Conservation (phyloP, 164 flowering plant species). For the Vitis amurensis region DNA sequence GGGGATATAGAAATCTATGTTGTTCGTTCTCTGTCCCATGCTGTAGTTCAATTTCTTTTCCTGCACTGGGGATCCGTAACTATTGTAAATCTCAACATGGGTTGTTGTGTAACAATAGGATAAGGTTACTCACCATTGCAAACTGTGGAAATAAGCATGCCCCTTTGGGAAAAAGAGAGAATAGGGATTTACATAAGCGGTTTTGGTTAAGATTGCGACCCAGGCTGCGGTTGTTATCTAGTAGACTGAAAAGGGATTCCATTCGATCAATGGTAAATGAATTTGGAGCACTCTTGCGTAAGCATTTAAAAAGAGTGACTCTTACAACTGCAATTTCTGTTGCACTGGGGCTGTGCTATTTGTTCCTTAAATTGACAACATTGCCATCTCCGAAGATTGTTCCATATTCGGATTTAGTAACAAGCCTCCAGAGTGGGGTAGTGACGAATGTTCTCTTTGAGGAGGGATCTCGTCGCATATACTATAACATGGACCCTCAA, state of each 20-base stretch:
- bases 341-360: conserved; percentile 62
- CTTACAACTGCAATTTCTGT: conserved; percentile 46
- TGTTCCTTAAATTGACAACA: conserved; percentile 65
- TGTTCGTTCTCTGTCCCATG: conserved; percentile 19
- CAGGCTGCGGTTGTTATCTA: conserved; percentile 54
- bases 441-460: conserved; percentile 75
- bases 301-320: conserved; percentile 48
- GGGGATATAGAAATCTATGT: conserved; percentile 14
- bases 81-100: conserved; percentile 27
- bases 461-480: conserved; percentile 90
- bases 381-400: conserved; percentile 64
- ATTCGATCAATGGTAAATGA: conserved; percentile 40
- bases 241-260: conserved; percentile 47
- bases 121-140: conserved; percentile 26
- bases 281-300: conserved; percentile 45
- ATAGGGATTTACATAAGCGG: conserved; percentile 27
- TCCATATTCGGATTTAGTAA: conserved; percentile 84
- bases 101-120: conserved; percentile 20
- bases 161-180: conserved; percentile 25
- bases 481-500: conserved; percentile 40
- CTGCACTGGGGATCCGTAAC: conserved; percentile 21
- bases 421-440: conserved; percentile 59
- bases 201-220: conserved; percentile 72
- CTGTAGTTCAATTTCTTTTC: conserved; percentile 17
- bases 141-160: conserved; percentile 25